These are phyloP conservation scores for Neocallimastix lanati DNA, from an alignment of 192 early-diverging fungal genomes.

Conservation along the genomic window DNA sequence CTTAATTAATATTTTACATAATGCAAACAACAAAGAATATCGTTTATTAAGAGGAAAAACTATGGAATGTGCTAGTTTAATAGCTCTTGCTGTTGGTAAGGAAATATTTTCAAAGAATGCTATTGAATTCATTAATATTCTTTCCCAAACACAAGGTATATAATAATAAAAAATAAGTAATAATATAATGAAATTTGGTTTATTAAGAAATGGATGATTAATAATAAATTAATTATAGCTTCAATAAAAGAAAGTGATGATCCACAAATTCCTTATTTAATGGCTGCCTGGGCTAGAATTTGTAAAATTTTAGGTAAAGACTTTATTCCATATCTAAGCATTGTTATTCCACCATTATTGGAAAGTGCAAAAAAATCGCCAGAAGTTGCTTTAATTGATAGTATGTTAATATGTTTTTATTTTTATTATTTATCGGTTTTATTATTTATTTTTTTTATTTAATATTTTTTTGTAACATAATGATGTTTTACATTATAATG, in stretches of 20 bases:
- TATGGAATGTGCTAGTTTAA: conserved; percentile 91
- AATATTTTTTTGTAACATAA: too few species aligned
- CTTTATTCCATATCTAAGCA: conserved; percentile 78
- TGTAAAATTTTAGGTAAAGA: conserved; percentile 86
- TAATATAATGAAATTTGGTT: neutral
- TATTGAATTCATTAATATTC: conserved; percentile 57
- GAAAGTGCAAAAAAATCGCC: conserved; percentile 73
- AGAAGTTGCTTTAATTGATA: conserved; percentile 74
- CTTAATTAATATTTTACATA: conserved; percentile 66
- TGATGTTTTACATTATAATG: too few species aligned
- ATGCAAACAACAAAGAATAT: conserved; percentile 72
- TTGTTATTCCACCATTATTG: conserved; percentile 86
- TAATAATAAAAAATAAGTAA: neutral
- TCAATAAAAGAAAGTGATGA: conserved; percentile 74
- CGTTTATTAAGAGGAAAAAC: conserved; percentile 86
- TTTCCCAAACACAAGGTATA: conserved; percentile 55
- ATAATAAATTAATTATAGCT: conserved; percentile 3
- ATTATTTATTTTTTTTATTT: too few species aligned
- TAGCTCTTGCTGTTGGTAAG: conserved; percentile 83
- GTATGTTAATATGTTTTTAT: conserved; percentile 2
- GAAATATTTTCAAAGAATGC: conserved; percentile 69
- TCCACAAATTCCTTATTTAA: conserved; percentile 78
- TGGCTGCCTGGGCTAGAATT: conserved; percentile 89
- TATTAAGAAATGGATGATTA: neutral
- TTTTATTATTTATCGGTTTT: too few species aligned